Percentiles rank a stretch among this genome's conserved stretches.
Conservation (phyloP, 1,284 basidiomycete genomes). For the Pascua guehoae region DNA sequence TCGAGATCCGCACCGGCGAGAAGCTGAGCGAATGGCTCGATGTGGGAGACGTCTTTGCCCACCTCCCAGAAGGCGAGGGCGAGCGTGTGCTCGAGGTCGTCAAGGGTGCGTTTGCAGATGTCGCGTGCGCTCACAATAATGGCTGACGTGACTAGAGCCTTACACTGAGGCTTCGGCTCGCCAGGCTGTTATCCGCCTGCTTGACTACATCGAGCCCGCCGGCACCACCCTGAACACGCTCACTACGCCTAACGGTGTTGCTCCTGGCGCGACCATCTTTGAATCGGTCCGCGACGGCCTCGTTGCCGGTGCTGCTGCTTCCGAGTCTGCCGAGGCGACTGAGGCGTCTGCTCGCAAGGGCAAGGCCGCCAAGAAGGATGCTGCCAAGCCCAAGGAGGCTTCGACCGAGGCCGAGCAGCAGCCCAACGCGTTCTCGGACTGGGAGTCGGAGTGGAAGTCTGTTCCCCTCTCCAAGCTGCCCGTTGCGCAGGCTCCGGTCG, state of each 20-base stretch:
- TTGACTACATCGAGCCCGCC: constrained; percentile 52
- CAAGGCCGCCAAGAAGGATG: constrained; percentile 37
- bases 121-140: background rate
- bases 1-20: constrained; percentile 45
- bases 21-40: constrained; percentile 50
- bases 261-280: constrained; percentile 52
- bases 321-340: constrained; percentile 34
- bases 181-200: constrained; percentile 52
- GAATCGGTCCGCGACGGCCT: constrained; percentile 52
- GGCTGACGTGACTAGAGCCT: constrained; percentile 39
- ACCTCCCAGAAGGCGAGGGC: constrained; percentile 27
- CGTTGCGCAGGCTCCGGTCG: constrained; percentile 42
- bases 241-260: constrained; percentile 48
- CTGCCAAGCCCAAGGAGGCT: constrained; percentile 37
- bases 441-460: constrained; percentile 33
- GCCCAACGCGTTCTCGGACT: constrained; percentile 49
- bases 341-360: constrained; percentile 33
- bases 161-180: constrained; percentile 55
- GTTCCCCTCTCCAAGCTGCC: constrained; percentile 40
- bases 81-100: constrained; percentile 47
- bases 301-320: constrained; percentile 22
- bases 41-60: constrained; percentile 48
- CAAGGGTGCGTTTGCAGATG: constrained; percentile 29
- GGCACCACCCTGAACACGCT: constrained; percentile 47
- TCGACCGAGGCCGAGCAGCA: constrained; percentile 35